These are phyloP conservation scores for Codiaeum variegatum DNA, from an alignment of 441 rosid species.

Conservation along the genomic window DNA sequence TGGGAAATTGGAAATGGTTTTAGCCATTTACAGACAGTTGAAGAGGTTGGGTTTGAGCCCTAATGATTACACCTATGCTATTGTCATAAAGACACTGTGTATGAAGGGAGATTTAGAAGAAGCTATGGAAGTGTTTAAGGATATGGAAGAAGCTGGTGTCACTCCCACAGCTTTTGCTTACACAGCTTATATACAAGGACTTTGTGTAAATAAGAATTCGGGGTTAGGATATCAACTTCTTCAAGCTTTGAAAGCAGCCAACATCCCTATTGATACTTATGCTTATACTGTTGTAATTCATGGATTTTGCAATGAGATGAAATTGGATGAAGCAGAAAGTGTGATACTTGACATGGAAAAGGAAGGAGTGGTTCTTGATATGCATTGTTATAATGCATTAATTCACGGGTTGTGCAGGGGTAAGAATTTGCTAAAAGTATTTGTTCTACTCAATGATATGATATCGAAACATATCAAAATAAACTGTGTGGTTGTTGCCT, in stretches of 20 bases:
- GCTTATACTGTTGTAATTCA: conserved; percentile 47
- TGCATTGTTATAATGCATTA: conserved; percentile 37
- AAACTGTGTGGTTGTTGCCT: conserved; percentile 50
- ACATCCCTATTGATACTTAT: conserved; percentile 31
- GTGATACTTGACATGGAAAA: conserved; percentile 49
- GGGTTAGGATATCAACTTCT: conserved; percentile 41
- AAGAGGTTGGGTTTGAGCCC: conserved; percentile 45
- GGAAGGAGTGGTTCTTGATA: conserved; percentile 43
- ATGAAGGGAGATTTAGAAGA: conserved; percentile 47
- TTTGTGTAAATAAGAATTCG: conserved; percentile 41
- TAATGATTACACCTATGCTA: conserved; percentile 20
- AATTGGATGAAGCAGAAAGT: conserved; percentile 45
- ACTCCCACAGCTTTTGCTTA: conserved; percentile 41
- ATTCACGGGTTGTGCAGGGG: conserved; percentile 47
- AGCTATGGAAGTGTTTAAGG: conserved; percentile 34
- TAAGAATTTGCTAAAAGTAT: conserved; percentile 41
- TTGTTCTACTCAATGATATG: conserved; percentile 44
- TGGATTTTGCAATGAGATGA: conserved; percentile 57
- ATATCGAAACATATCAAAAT: conserved; percentile 42
- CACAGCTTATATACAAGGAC: conserved; percentile 58
- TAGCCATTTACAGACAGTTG: conserved; percentile 47
- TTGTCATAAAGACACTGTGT: neutral
- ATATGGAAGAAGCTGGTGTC: conserved; percentile 46
- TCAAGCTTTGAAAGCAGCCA: conserved; percentile 18
- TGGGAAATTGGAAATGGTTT: conserved; percentile 37